A percentile compares a stretch with the other conserved stretches of the same genome.
phyloP scores from a whole-genome alignment of 1,284 basidiomycete genomes.

The Microstroma glucosiphilum region DNA sequence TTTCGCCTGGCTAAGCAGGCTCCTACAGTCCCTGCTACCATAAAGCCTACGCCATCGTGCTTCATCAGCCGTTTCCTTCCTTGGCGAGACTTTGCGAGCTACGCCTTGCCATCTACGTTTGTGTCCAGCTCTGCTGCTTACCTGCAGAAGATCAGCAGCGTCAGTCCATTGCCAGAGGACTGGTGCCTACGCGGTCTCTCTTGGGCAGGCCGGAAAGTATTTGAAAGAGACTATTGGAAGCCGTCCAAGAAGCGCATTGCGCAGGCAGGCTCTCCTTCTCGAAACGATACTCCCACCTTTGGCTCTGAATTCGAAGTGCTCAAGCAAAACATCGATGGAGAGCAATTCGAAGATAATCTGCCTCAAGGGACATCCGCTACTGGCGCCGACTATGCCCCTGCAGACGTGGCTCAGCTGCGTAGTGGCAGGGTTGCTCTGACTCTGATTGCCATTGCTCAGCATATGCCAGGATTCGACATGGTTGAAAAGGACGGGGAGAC shows the following conservation, averaged over 20 bases:
- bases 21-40: not conserved
- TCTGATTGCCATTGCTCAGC: too few relatives aligned
- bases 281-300: conserved; percentile 48
- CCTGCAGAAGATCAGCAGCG: conserved; percentile 53
- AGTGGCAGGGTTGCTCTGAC: too few relatives aligned
- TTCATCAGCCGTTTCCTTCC: conserved; percentile 72
- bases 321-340: not conserved
- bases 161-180: conserved; percentile 77
- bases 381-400: too few relatives aligned
- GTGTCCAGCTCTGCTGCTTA: conserved; percentile 3
- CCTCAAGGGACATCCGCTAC: too few relatives aligned
- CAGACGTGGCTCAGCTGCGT: too few relatives aligned
- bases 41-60: conserved; percentile 55
- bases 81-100: conserved; percentile 58
- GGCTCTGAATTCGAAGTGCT: conserved; percentile 1
- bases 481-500: too few relatives aligned
- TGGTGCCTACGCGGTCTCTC: conserved; percentile 92
- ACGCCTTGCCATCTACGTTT: not conserved
- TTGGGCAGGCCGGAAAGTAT: conserved; percentile 82
- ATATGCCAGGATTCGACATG: too few relatives aligned
- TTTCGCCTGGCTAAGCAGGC: conserved; percentile 58
- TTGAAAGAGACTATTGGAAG: conserved; percentile 83
- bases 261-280: conserved; percentile 14
- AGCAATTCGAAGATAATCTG: conserved; percentile 15
- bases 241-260: not conserved